These are phyloP conservation scores for Cyberlindnera maritima DNA, from an alignment of 805 yeast species.

Conservation along the genomic window DNA sequence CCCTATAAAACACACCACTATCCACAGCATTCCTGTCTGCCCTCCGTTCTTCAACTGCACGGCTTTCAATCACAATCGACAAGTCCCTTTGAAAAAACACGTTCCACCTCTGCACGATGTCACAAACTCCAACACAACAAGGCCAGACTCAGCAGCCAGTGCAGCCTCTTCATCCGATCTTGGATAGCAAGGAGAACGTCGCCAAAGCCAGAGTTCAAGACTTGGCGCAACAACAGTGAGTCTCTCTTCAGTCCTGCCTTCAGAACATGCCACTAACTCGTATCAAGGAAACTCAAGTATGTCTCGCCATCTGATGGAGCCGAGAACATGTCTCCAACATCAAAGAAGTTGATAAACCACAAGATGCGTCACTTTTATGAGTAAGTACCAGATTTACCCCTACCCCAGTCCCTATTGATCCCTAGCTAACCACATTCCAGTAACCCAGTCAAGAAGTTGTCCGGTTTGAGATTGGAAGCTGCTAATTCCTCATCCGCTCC, in stretches of 20 bases:
- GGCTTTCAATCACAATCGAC: background rate
- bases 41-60: no score
- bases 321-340: constrained; percentile 30
- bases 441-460: constrained; percentile 28
- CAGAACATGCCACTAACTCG: background rate
- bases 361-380: constrained; percentile 26
- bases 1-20: no score
- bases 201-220: constrained; percentile 29
- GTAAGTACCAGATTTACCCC: constrained; percentile 9
- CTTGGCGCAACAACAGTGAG: constrained; percentile 28
- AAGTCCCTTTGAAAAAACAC: background rate
- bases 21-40: no score
- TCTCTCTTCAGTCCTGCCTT: background rate
- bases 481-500: constrained; percentile 9
- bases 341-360: constrained; percentile 28
- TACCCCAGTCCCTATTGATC: constrained; percentile 3
- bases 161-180: constrained; percentile 29
- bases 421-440: constrained; percentile 9
- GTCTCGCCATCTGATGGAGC: constrained; percentile 30
- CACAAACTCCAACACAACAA: background rate
- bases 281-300: constrained; percentile 26
- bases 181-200: constrained; percentile 28
- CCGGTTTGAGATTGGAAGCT: constrained; percentile 27
- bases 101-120: background rate
- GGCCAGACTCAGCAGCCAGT: constrained; percentile 16